Conservation (phyloP, 1,139 yeast genomes). For the Hyphopichia fennica region DNA sequence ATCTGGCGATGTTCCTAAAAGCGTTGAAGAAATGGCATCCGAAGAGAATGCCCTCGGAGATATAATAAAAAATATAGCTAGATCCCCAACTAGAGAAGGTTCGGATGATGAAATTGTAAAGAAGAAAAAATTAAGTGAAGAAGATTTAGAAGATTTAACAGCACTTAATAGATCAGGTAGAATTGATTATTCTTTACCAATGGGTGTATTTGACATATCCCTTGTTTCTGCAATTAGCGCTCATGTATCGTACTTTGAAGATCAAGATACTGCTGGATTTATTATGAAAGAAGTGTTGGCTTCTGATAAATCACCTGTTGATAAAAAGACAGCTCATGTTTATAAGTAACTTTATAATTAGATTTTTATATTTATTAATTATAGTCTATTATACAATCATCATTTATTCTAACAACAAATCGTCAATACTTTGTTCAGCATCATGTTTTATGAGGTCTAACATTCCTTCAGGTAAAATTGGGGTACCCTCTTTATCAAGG, state of each 20-base stretch:
- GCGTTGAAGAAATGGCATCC: conserved; percentile 21
- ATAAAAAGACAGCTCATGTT: conserved; percentile 22
- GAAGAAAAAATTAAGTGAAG: conserved; percentile 20
- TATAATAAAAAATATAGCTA: conserved; percentile 34
- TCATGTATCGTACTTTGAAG: conserved; percentile 87
- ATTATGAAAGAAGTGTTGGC: conserved; percentile 55
- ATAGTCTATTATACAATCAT: not conserved
- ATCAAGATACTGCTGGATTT: conserved; percentile 80
- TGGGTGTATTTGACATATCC: conserved; percentile 78
- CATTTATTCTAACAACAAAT: conserved; percentile 38
- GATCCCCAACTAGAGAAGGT: conserved; percentile 18
- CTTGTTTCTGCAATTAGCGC: conserved; percentile 80
- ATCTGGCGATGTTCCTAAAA: conserved; percentile 11
- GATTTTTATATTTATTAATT: not conserved
- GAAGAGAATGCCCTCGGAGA: conserved; percentile 49
- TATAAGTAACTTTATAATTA: conserved; percentile 13
- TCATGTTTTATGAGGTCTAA: conserved; percentile 80
- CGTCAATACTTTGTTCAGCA: conserved; percentile 75
- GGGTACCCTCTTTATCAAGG: conserved; percentile 58
- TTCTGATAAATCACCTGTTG: conserved; percentile 17
- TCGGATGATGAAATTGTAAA: conserved; percentile 14
- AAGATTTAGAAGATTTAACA: conserved; percentile 35
- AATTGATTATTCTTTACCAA: conserved; percentile 77
- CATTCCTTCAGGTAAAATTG: conserved; percentile 93
- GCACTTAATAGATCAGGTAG: conserved; percentile 68